phyloP scores from a whole-genome alignment of 805 yeast genomes.

The Kuraishia floccosa region DNA sequence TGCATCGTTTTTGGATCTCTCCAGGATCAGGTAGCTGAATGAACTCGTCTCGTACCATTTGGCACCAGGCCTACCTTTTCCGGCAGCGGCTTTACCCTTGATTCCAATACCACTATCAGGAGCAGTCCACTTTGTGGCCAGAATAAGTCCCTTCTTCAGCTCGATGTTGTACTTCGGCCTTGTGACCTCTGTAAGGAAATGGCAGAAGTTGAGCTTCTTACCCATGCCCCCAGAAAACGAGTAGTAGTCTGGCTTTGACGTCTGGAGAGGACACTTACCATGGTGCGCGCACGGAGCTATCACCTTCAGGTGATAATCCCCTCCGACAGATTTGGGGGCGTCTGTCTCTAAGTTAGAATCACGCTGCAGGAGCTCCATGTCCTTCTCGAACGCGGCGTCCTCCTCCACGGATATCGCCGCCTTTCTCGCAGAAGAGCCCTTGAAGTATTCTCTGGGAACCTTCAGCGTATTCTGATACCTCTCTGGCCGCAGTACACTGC shows the following conservation, averaged over 20 bases:
- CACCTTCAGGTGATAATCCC: constrained; percentile 32
- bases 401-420: constrained; percentile 2
- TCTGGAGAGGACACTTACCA: constrained; percentile 75
- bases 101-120: constrained; percentile 44
- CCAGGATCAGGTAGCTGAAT: constrained; percentile 63
- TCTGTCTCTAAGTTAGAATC: too few species aligned
- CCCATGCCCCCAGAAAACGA: constrained; percentile 40
- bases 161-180: constrained; percentile 79
- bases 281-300: constrained; percentile 92
- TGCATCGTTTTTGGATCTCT: constrained; percentile 39
- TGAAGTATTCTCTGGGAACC: constrained; percentile 58
- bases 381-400: constrained; percentile 4
- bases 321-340: constrained; percentile 7
- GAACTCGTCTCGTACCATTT: constrained; percentile 60
- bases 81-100: constrained; percentile 35
- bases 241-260: constrained; percentile 60
- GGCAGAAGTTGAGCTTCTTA: constrained; percentile 60
- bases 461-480: constrained; percentile 39
- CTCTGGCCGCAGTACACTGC: constrained; percentile 82
- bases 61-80: constrained; percentile 73
- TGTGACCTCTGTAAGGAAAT: constrained; percentile 56
- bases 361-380: constrained; percentile 16
- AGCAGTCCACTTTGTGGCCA: constrained; percentile 66
- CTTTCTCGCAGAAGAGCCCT: constrained; percentile 33
- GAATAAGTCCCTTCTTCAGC: constrained; percentile 66